Percentiles rank a stretch among this genome's conserved stretches.
Evolutionary conservation across 2,329 filamentous ascomycete genomes (phyloP).

Genomic region (Cordyceps cicadae): DNA sequence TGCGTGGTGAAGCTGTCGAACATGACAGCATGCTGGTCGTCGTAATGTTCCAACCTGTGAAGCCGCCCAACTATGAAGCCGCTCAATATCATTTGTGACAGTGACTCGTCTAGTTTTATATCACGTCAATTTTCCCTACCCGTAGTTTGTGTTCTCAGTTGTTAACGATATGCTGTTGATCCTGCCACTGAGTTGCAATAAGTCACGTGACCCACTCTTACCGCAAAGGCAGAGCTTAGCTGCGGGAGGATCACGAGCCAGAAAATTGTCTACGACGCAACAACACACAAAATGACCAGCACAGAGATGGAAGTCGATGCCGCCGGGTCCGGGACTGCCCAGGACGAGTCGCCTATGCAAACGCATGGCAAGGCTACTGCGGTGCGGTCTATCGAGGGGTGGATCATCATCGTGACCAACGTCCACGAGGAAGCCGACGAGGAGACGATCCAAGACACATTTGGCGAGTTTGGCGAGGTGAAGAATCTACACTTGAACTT

Average conservation of each 20-base stretch:
- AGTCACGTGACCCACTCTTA: neutral
- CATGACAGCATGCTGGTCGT: no score
- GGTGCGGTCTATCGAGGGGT: constrained; percentile 80
- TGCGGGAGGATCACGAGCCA: neutral
- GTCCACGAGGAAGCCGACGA: constrained; percentile 82
- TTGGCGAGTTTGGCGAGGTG: constrained; percentile 77
- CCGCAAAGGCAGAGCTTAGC: neutral
- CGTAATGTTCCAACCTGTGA: no score
- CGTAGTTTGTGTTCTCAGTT: no score
- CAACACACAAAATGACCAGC: constrained; percentile 38
- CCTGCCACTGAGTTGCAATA: neutral
- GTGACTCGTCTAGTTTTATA: no score
- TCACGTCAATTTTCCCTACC: no score
- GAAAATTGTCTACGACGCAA: neutral
- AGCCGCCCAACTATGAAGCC: no score
- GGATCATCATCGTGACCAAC: constrained; percentile 82
- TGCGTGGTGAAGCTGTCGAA: neutral
- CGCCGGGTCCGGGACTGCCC: constrained; percentile 30
- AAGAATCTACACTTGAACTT: constrained; percentile 81
- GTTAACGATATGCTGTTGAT: no score
- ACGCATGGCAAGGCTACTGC: constrained; percentile 68
- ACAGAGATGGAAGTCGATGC: constrained; percentile 52
- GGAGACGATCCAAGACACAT: constrained; percentile 72
- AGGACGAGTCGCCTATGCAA: constrained; percentile 56
- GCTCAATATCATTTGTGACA: no score